Conservation (phyloP, 768 basidiomycete genomes). For the Mrakia blollopis region DNA sequence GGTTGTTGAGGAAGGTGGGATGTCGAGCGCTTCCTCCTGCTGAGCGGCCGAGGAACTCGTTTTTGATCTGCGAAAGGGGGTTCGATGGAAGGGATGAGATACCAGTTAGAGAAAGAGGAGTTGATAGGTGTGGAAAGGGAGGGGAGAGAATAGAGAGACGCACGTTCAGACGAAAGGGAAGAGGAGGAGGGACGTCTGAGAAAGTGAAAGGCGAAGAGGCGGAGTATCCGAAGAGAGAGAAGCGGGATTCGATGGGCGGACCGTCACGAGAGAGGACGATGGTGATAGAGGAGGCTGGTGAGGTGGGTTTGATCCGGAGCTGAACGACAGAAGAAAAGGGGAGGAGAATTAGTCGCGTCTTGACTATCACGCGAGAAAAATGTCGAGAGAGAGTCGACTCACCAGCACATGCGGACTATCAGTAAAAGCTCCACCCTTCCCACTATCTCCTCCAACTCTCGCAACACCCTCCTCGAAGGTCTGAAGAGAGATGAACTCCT, state of each 20-base stretch:
- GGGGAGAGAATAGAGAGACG: neutral
- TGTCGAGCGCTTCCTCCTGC: slow-evolving; percentile 78
- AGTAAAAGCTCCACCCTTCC: slow-evolving; percentile 39
- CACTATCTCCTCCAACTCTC: neutral
- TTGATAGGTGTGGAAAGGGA: neutral
- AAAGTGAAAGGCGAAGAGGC: slow-evolving; percentile 40
- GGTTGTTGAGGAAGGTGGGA: slow-evolving; percentile 82
- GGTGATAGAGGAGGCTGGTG: slow-evolving; percentile 44
- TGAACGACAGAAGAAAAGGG: slow-evolving; percentile 32
- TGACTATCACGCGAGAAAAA: slow-evolving; percentile 30
- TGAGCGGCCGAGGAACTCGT: slow-evolving; percentile 60
- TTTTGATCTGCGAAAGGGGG: slow-evolving; percentile 53
- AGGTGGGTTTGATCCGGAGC: slow-evolving; percentile 3
- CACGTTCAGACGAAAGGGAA: slow-evolving; percentile 41
- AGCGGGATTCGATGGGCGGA: slow-evolving; percentile 53
- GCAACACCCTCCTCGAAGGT: slow-evolving; percentile 40
- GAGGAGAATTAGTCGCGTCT: slow-evolving; percentile 27
- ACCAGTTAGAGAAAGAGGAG: neutral
- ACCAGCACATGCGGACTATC: slow-evolving; percentile 53
- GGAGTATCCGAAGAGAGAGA: slow-evolving; percentile 62
- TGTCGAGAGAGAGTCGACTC: slow-evolving; percentile 24
- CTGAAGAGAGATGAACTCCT: slow-evolving; percentile 56
- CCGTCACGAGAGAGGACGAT: slow-evolving; percentile 69
- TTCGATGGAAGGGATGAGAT: neutral
- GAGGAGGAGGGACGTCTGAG: slow-evolving; percentile 33